Evolutionary conservation across 805 yeast genomes (phyloP), one percentile per base, ranked within the genome.

Genomic region (Ogataea saltuana): DNA sequence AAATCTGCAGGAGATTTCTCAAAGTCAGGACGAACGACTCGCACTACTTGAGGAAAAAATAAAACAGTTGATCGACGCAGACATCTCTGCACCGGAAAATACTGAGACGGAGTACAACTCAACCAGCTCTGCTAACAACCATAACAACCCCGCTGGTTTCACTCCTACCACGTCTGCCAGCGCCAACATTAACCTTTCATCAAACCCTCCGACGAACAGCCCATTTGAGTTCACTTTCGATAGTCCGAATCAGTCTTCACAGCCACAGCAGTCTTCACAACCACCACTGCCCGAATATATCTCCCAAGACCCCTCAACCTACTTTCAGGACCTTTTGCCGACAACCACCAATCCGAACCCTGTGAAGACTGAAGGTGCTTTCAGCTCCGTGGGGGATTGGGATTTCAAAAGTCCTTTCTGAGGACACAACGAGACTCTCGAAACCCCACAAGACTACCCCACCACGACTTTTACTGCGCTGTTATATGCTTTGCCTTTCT

Each of bases 1-100:
- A 7, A 83, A 82, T 60, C 69, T 88, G 49, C 75, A 79, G 48
- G 74, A 75, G 41, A 87, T 85, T 4, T 65, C 83, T 55, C 66
- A 68, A 6, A 67, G 69, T 39, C 93, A 85, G 59, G 78, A 76
- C 30, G 60, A 61, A 18, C 67, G 81, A 45, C 63, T 73, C 41
- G 60, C 52, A 2, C 67, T 70, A 16, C 60, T 85, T 23, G 56
- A 65, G 15, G 43, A 56, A 1, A 69, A 69, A 43, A 68, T 76
- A 10, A 64, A 65, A 27, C 52, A 56, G 18, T 33, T 46, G 23
- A 35, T 46, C 7, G 32, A 39, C 6, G n/a, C 6, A 10, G 28
- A 20, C 17, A 23, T 17, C 20, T 32, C 23, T 13, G 35, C 22
- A 4, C 16, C 7, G 19, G 18, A 11, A 5, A 27, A 6, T 12